Evolutionary conservation across 2,329 filamentous ascomycete species (phyloP).

Genomic region (Exophiala oligosperma): DNA sequence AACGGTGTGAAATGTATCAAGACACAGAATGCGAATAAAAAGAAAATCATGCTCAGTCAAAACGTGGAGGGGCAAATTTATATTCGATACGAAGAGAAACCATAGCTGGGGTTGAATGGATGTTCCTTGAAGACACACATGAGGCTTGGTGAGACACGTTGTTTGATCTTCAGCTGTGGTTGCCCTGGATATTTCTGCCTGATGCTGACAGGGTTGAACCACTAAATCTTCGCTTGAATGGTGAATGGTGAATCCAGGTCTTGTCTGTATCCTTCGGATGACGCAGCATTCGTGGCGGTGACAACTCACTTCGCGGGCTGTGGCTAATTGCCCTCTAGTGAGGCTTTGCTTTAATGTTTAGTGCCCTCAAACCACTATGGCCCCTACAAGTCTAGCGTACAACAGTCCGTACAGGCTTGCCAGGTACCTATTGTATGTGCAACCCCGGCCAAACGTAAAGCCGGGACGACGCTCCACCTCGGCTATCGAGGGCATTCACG

Average conservation of each 20-base stretch:
- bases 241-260: too few species aligned
- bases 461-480: neutral
- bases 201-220: neutral
- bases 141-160: neutral
- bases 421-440: neutral
- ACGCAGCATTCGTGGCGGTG: neutral
- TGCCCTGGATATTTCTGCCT: neutral
- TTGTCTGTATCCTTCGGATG: neutral
- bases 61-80: neutral
- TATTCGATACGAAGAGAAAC: neutral
- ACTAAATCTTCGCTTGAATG: too few species aligned
- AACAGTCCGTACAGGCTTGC: too few species aligned
- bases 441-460: neutral
- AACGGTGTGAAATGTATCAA: slow-evolving; percentile 32
- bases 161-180: slow-evolving; percentile 11
- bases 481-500: neutral
- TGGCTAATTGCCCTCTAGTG: neutral
- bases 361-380: too few species aligned
- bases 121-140: neutral
- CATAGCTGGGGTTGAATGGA: neutral
- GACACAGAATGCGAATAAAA: slow-evolving; percentile 27
- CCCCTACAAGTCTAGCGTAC: too few species aligned
- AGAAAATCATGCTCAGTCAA: slow-evolving; percentile 4
- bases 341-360: neutral
- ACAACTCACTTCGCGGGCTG: too few species aligned